Conservation (phyloP, 805 yeast species). For the Ascoidea asiatica region DNA sequence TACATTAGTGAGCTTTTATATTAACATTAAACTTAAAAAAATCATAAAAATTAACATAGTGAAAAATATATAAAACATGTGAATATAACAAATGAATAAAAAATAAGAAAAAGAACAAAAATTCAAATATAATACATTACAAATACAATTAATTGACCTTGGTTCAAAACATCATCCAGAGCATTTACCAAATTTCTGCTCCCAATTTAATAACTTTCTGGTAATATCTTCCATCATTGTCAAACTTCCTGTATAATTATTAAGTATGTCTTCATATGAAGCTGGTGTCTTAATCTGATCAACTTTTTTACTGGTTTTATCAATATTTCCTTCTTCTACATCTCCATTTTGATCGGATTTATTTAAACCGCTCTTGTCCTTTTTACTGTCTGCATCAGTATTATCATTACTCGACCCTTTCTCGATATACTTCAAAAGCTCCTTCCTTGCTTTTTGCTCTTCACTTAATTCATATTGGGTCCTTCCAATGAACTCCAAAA, state of each 20-base stretch:
- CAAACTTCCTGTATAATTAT: conserved; percentile 46
- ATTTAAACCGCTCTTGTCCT: too few relatives aligned
- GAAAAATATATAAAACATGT: too few relatives aligned
- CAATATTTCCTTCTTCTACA: conserved; percentile 16
- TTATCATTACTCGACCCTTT: conserved; percentile 20
- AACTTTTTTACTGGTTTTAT: conserved; percentile 9
- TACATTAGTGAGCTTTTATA: too few relatives aligned
- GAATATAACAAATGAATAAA: too few relatives aligned
- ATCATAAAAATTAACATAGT: too few relatives aligned
- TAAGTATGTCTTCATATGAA: conserved; percentile 25
- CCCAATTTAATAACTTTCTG: conserved; percentile 64
- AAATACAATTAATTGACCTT: too few relatives aligned
- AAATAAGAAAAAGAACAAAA: too few relatives aligned
- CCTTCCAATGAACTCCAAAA: conserved; percentile 79
- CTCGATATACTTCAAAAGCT: conserved; percentile 31
- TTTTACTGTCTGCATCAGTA: conserved; percentile 7
- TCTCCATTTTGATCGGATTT: conserved; percentile 8
- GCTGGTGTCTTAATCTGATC: too few relatives aligned
- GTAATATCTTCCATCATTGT: conserved; percentile 61
- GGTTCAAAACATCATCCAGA: too few relatives aligned
- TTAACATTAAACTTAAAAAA: too few relatives aligned
- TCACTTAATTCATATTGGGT: conserved; percentile 73
- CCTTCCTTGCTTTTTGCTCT: conserved; percentile 50
- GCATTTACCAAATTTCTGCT: conserved; percentile 48
- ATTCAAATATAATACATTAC: too few relatives aligned